Conservation (phyloP, 805 yeast species). For the Candida caryicola region DNA sequence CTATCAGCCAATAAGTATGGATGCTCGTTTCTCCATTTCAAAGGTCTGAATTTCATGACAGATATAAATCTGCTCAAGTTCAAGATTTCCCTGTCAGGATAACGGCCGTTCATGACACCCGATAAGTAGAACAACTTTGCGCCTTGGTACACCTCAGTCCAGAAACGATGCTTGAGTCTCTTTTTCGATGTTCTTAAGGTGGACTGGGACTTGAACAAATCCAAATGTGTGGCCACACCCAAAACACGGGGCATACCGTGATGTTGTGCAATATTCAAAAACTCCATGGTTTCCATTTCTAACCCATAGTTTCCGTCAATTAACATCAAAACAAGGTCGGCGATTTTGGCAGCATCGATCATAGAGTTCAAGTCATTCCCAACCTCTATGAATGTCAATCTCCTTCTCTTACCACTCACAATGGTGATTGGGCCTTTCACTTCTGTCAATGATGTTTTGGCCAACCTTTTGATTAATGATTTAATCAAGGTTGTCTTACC, state of each 20-base stretch:
- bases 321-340: slow-evolving; percentile 84
- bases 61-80: slow-evolving; percentile 89
- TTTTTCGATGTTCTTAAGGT: slow-evolving; percentile 90
- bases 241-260: slow-evolving; percentile 98
- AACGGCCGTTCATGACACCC: slow-evolving; percentile 95
- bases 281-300: slow-evolving; percentile 99
- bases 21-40: slow-evolving; percentile 98
- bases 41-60: slow-evolving; percentile 98
- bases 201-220: slow-evolving; percentile 83
- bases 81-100: slow-evolving; percentile 93
- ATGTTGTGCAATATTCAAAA: slow-evolving; percentile 90
- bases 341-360: slow-evolving; percentile 94
- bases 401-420: slow-evolving; percentile 90
- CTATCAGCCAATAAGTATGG: slow-evolving; percentile 91
- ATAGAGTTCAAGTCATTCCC: slow-evolving; percentile 89
- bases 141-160: slow-evolving; percentile 99
- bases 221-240: slow-evolving; percentile 94
- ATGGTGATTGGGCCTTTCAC: slow-evolving; percentile 95
- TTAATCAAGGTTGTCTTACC: slow-evolving; percentile 93
- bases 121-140: slow-evolving; percentile 92
- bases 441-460: slow-evolving; percentile 82
- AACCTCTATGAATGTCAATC: slow-evolving; percentile 91
- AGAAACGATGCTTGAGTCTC: slow-evolving; percentile 85
- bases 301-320: slow-evolving; percentile 97
- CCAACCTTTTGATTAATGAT: slow-evolving; percentile 79